Evolutionary conservation across 208 protist species (phyloP).

Genomic region (Leptomonas pyrrhocoris): DNA sequence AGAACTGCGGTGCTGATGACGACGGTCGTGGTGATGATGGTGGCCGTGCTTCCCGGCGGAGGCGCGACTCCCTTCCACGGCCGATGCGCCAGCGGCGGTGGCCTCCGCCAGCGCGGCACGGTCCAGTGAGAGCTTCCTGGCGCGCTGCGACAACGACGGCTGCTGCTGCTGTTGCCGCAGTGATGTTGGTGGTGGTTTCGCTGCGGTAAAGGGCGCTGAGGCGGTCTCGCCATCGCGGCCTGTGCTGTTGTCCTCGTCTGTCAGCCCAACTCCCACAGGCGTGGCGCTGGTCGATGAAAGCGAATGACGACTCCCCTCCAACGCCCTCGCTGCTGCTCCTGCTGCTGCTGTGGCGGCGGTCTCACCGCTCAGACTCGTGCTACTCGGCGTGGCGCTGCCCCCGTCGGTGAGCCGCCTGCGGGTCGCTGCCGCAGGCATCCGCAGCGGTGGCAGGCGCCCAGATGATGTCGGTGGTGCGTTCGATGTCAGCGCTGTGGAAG

Average conservation of each 20-base stretch:
- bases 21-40: no score
- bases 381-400: no score
- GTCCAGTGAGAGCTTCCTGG: not conserved
- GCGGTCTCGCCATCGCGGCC: conserved; percentile 4
- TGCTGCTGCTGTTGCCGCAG: not conserved
- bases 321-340: not conserved
- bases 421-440: no score
- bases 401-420: no score
- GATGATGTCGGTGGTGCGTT: no score
- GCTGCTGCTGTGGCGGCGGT: conserved; percentile 6
- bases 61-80: not conserved
- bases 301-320: not conserved
- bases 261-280: not conserved
- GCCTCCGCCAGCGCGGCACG: not conserved
- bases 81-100: not conserved
- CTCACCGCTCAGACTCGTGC: not conserved
- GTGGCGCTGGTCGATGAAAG: not conserved
- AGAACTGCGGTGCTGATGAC: not conserved
- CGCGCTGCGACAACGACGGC: not conserved
- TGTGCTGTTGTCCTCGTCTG: not conserved
- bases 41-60: not conserved
- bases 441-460: no score
- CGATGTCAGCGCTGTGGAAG: no score
- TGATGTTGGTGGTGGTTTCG: not conserved
- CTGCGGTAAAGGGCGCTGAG: not conserved